Percentiles rank a stretch among this genome's conserved stretches.
Evolutionary conservation across 2,329 filamentous ascomycete species (phyloP).

Genomic region (Ascochyta clinopodiicola): DNA sequence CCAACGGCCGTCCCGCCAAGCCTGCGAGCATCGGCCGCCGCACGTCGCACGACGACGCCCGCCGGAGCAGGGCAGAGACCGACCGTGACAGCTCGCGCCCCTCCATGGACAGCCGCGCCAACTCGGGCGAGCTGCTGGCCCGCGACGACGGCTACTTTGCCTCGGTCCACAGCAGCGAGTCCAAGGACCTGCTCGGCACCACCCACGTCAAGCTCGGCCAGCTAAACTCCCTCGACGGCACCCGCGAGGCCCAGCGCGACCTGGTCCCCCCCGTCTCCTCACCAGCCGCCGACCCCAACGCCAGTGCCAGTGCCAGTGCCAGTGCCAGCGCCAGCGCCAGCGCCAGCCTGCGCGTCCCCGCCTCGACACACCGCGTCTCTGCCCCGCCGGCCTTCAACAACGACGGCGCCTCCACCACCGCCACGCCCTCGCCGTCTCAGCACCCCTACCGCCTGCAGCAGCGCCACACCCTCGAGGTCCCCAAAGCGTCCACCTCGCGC

Average conservation of each 20-base stretch:
- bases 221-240: conserved; percentile 32
- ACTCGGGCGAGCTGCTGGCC: conserved; percentile 34
- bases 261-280: conserved; percentile 30
- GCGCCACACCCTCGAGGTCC: conserved; percentile 87
- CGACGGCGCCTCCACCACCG: conserved; percentile 52
- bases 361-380: conserved; percentile 61
- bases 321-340: conserved; percentile 21
- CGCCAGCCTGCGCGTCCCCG: conserved; percentile 46
- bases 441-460: conserved; percentile 71
- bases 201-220: conserved; percentile 48
- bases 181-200: conserved; percentile 43
- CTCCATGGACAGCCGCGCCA: conserved; percentile 32
- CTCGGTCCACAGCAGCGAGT: conserved; percentile 44
- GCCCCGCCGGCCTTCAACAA: conserved; percentile 66
- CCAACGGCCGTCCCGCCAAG: conserved; percentile 46
- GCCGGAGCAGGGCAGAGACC: conserved; percentile 20
- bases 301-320: conserved; percentile 20
- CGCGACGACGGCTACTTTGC: conserved; percentile 58
- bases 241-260: conserved; percentile 41
- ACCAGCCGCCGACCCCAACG: conserved; percentile 16
- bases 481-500: conserved; percentile 68
- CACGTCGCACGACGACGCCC: conserved; percentile 44
- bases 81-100: conserved; percentile 30
- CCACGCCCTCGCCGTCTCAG: conserved; percentile 58
- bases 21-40: conserved; percentile 36